A percentile compares a stretch with the other conserved stretches of the same genome.
Evolutionary conservation across 148 eudicot species (phyloP).

Genomic region (Rhododendron mucronatum): DNA sequence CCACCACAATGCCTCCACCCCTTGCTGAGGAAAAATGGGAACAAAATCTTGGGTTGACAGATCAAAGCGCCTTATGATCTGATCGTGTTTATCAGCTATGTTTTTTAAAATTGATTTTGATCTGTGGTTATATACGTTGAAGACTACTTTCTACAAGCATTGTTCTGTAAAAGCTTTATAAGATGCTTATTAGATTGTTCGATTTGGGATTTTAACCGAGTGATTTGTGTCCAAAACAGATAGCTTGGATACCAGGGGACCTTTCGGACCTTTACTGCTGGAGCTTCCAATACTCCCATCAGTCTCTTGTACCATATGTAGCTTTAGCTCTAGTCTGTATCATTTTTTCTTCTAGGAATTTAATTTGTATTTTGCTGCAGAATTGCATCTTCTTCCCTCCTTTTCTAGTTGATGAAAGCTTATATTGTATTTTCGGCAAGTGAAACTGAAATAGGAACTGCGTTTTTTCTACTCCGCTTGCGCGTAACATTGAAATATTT

Average conservation of each 20-base stretch:
- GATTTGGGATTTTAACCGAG: neutral
- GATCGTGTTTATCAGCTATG: neutral
- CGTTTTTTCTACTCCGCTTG: neutral
- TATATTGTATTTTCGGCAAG: neutral
- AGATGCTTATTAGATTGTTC: neutral
- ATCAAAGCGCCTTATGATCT: neutral
- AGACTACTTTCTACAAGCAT: neutral
- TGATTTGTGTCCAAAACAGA: constrained; percentile 1
- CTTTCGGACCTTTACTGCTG: neutral
- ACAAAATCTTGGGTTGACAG: neutral
- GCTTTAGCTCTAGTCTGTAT: constrained; percentile 16
- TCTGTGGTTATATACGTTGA: neutral
- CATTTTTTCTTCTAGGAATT: neutral
- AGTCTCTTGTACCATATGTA: constrained; percentile 15
- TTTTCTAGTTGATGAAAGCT: neutral
- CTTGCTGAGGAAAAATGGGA: neutral
- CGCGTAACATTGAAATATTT: neutral
- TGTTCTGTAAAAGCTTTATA: neutral
- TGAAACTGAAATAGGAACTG: neutral
- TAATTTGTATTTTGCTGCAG: neutral
- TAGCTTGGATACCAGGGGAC: neutral
- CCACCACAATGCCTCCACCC: neutral
- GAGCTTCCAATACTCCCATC: constrained; percentile 6
- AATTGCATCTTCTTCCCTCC: neutral
- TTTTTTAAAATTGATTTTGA: neutral